Conservation (phyloP, 192 early-diverging fungal genomes). For the Pilaira anomala region DNA sequence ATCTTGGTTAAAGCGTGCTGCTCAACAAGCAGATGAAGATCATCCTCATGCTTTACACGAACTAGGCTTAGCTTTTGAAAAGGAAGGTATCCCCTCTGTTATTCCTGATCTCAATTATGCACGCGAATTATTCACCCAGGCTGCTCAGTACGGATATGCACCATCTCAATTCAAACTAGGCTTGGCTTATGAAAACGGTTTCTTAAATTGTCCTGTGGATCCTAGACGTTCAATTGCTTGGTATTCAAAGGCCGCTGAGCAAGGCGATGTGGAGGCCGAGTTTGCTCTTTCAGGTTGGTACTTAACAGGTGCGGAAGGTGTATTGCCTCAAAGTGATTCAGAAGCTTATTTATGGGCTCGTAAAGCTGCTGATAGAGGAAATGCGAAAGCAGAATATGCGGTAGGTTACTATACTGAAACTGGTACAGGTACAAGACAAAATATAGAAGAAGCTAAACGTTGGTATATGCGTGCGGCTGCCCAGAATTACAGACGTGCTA, state of each 20-base stretch:
- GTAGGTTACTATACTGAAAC: slow-evolving; percentile 93
- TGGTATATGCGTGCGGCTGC: slow-evolving; percentile 90
- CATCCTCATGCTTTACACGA: slow-evolving; percentile 94
- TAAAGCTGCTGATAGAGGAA: slow-evolving; percentile 91
- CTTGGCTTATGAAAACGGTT: slow-evolving; percentile 91
- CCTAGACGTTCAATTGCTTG: slow-evolving; percentile 89
- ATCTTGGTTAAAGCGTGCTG: slow-evolving; percentile 92
- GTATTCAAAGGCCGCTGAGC: slow-evolving; percentile 94
- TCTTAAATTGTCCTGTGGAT: slow-evolving; percentile 79
- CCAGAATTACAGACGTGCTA: slow-evolving; percentile 81
- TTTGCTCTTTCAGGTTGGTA: slow-evolving; percentile 99
- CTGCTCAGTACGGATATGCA: slow-evolving; percentile 91
- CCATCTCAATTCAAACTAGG: slow-evolving; percentile 93
- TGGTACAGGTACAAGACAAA: slow-evolving; percentile 79
- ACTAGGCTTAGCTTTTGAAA: slow-evolving; percentile 84
- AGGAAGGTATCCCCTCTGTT: slow-evolving; percentile 62
- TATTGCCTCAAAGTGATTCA: slow-evolving; percentile 84
- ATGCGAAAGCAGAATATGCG: slow-evolving; percentile 95
- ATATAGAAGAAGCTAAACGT: slow-evolving; percentile 78
- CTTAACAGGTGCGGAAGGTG: slow-evolving; percentile 81
- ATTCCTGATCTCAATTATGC: slow-evolving; percentile 84
- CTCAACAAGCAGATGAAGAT: slow-evolving; percentile 80
- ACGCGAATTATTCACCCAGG: slow-evolving; percentile 85
- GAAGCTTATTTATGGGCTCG: slow-evolving; percentile 99
- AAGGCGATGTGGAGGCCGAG: slow-evolving; percentile 88